Conservation (phyloP, 345 rosid species). For the Corchorus olitorius region DNA sequence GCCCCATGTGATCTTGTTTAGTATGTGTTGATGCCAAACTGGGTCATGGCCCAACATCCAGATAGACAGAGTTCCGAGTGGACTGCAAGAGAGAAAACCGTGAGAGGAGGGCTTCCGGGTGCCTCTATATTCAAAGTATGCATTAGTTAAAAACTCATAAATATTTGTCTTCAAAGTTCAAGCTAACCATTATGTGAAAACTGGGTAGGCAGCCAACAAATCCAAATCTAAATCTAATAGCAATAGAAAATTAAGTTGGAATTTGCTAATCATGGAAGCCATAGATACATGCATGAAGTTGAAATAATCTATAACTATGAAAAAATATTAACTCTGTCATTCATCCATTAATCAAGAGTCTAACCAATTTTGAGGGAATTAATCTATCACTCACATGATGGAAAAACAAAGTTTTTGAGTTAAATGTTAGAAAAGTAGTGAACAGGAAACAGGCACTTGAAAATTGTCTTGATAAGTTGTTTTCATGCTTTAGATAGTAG, state of each 20-base stretch:
- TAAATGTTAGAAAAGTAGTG: conserved; percentile 14
- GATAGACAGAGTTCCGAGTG: too few species aligned
- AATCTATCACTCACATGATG: conserved; percentile 1
- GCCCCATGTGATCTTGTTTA: neutral
- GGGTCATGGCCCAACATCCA: too few species aligned
- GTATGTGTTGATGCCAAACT: too few species aligned
- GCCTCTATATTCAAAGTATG: too few species aligned
- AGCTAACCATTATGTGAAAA: neutral
- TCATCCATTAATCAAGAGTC: neutral
- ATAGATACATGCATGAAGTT: neutral
- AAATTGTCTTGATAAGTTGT: conserved; percentile 8
- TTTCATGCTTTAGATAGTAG: conserved; percentile 13
- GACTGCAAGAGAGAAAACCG: too few species aligned
- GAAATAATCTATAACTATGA: neutral
- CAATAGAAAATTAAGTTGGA: neutral
- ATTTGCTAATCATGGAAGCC: neutral
- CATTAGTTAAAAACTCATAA: neutral
- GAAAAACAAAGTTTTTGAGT: neutral
- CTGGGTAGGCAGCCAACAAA: conserved; percentile 3
- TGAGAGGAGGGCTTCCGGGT: too few species aligned
- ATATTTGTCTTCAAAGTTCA: neutral
- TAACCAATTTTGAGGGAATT: neutral
- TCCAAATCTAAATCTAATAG: neutral
- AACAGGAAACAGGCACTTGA: neutral
- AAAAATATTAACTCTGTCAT: neutral